Evolutionary conservation across 192 early-diverging fungal species (phyloP), one percentile per base, ranked within the genome.

Genomic region (Backusella morwellensis): DNA sequence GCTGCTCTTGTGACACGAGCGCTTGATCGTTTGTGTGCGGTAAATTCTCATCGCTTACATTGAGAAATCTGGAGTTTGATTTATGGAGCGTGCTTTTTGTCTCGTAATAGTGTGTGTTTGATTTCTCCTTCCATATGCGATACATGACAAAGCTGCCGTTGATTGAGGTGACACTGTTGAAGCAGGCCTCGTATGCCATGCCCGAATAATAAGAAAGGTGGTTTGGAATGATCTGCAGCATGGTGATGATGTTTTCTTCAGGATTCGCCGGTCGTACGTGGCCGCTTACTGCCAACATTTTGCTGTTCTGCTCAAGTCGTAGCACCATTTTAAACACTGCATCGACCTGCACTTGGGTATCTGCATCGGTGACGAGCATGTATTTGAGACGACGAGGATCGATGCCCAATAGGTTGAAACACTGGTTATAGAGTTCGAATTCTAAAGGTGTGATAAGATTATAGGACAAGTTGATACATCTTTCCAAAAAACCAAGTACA

Each of bases 401-500:
- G 41, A 92, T 86, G 4, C 89, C 89, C 1, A 86, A 85, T 23
- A 92, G 78, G 77, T 87, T 85, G 82, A 86, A 89, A 73, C 88
- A 90, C 29, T 90, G 87, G 66, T 88, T 87, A 83, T 89, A 91
- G 74, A 92, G 78, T 72, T 92, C 90, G 75, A 90, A 91, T 75
- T 92, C 91, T 44, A 92, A 84, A 72, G 88, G 88, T 14, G 90
- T 88, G 78, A 92, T 89, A 66, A 85, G 83, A 72, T 90, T 89
- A 74, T 87, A 81, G 47, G 87, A 85, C 32, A 84, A 34, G 54
- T 84, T 73, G 84, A 90, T 89, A 67, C 88, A 90, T 63, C 91
- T 91, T 83, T 93, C 88, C 76, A 97, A 76, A 79, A 97, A 97
- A 68, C 90, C 90, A 88, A 97, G 91, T 34, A 95, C 86, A 42